phyloP scores from a whole-genome alignment of 306 rosid genomes.

The Castanea mollissima region DNA sequence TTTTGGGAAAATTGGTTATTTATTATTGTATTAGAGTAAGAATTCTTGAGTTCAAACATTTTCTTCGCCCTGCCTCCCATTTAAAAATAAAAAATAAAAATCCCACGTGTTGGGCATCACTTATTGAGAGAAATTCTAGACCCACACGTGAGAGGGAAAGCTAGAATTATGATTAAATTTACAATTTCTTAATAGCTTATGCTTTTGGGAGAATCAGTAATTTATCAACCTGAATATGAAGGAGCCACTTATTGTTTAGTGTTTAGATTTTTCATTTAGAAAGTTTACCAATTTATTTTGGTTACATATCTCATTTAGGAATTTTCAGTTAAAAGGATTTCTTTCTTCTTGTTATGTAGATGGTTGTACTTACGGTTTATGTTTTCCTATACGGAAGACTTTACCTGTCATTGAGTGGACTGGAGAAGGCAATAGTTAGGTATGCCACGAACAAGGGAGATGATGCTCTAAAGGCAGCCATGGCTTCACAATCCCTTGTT shows the following conservation, averaged over 20 bases:
- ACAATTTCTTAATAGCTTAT: too few species aligned
- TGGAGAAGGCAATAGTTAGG: constrained; percentile 70
- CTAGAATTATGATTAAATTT: too few species aligned
- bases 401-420: constrained; percentile 87
- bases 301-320: neutral
- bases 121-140: too few species aligned
- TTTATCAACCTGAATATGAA: neutral
- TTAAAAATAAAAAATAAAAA: too few species aligned
- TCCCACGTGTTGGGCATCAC: too few species aligned
- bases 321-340: neutral
- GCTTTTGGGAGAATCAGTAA: too few species aligned
- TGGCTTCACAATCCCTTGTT: constrained; percentile 84
- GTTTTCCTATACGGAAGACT: constrained; percentile 82
- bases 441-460: constrained; percentile 64
- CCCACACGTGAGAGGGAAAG: too few species aligned
- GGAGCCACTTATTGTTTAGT: neutral
- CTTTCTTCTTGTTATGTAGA: constrained; percentile 45
- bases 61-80: too few species aligned
- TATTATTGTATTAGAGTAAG: too few species aligned
- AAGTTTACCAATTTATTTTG: neutral
- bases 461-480: constrained; percentile 55
- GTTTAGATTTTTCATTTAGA: neutral
- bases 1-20: too few species aligned
- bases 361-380: constrained; percentile 75
- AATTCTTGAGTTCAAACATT: too few species aligned